Percentiles rank a stretch among this genome's conserved stretches.
phyloP scores from a whole-genome alignment of 768 basidiomycete species.

The Tulasnella sp. region DNA sequence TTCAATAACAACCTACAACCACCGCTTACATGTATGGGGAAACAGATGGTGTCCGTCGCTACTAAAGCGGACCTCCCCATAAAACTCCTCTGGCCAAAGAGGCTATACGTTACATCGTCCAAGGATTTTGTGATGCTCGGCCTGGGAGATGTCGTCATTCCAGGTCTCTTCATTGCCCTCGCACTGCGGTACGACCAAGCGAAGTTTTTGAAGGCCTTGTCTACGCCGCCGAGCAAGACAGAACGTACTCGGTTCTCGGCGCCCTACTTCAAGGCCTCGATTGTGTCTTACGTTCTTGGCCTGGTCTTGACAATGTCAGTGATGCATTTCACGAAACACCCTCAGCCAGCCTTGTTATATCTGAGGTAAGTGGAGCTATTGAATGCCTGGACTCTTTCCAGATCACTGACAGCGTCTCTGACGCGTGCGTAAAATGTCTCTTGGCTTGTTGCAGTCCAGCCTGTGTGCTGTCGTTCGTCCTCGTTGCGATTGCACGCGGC shows the following conservation, averaged over 20 bases:
- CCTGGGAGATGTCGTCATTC: conserved; percentile 73
- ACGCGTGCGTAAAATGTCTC: conserved; percentile 9
- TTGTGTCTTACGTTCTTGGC: conserved; percentile 65
- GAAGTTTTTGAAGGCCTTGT: conserved; percentile 32
- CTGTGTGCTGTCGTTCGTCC: conserved; percentile 59
- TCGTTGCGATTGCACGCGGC: conserved; percentile 49
- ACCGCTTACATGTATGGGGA: conserved; percentile 18
- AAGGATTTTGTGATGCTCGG: conserved; percentile 53
- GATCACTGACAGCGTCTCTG: neutral
- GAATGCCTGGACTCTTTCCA: neutral
- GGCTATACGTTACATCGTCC: conserved; percentile 46
- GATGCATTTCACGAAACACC: conserved; percentile 66
- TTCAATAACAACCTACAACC: neutral
- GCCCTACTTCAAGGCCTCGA: conserved; percentile 63
- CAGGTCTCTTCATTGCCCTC: conserved; percentile 63
- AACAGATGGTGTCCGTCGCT: conserved; percentile 87
- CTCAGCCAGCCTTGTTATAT: conserved; percentile 90
- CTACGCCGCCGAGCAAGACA: conserved; percentile 64
- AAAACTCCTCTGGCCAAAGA: conserved; percentile 81
- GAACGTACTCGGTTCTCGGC: conserved; percentile 39
- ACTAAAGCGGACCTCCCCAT: conserved; percentile 85
- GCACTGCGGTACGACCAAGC: conserved; percentile 77
- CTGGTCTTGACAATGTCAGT: conserved; percentile 68
- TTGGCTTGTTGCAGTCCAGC: conserved; percentile 37
- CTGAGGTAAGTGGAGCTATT: conserved; percentile 45